Percentiles rank a stretch among this genome's conserved stretches.
Conservation (phyloP, 768 basidiomycete species). For the Boletellus sp. region DNA sequence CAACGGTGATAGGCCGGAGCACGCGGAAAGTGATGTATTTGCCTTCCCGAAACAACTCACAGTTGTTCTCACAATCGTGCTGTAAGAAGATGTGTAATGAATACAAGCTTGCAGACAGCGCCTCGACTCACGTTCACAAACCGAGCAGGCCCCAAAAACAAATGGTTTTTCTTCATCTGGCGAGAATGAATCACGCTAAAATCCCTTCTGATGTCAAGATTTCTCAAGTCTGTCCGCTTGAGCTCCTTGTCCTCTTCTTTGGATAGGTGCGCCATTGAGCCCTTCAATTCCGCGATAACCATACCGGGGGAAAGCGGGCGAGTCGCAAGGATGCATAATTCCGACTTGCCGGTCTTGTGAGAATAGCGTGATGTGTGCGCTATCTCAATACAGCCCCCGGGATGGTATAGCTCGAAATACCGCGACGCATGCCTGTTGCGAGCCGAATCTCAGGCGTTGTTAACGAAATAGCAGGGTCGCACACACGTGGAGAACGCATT, state of each 20-base stretch:
- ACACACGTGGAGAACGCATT: slow-evolving; percentile 92
- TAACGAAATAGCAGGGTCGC: slow-evolving; percentile 23
- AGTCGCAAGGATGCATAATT: slow-evolving; percentile 83
- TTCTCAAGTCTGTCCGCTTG: slow-evolving; percentile 72
- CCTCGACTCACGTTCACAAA: slow-evolving; percentile 77
- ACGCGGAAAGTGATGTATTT: slow-evolving; percentile 87
- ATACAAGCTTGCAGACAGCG: background rate
- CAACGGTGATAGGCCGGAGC: slow-evolving; percentile 69
- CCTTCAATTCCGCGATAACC: slow-evolving; percentile 83
- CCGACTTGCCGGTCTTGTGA: slow-evolving; percentile 83
- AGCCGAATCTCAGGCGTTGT: slow-evolving; percentile 27
- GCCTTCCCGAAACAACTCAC: slow-evolving; percentile 84
- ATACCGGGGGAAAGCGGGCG: slow-evolving; percentile 61
- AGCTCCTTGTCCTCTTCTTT: slow-evolving; percentile 84
- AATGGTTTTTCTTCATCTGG: slow-evolving; percentile 88
- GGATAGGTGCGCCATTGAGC: slow-evolving; percentile 85
- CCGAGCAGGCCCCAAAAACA: slow-evolving; percentile 87
- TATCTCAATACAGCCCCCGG: slow-evolving; percentile 81
- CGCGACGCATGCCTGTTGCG: slow-evolving; percentile 74
- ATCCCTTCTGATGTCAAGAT: slow-evolving; percentile 73
- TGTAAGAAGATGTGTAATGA: slow-evolving; percentile 28
- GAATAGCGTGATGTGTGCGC: slow-evolving; percentile 86
- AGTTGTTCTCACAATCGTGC: slow-evolving; percentile 91
- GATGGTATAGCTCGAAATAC: slow-evolving; percentile 84
- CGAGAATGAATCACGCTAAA: slow-evolving; percentile 91